Base-by-base conservation (phyloP, 148 eudicot genomes). In the Camellia sinensis region DNA sequence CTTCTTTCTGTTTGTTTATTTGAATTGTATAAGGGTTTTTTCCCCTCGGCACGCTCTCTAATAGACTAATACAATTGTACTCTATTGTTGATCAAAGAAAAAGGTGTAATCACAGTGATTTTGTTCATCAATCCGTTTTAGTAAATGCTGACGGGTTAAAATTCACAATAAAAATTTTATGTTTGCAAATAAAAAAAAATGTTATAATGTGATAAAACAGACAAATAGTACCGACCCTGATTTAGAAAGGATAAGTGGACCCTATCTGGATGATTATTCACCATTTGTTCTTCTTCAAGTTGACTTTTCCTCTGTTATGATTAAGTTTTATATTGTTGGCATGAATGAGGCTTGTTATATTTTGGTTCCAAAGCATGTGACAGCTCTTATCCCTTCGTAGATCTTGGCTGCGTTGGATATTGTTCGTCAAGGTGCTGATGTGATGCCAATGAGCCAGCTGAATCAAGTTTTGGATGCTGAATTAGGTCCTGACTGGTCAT, bases 351-450 rank as follows among this genome's bases (percentile, higher is more conserved):
- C 41, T 29, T 14, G 4, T 11, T 50, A 73, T 10, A 40, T 77
- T 74, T 63, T 73, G 37, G 46, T 73, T 73, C 59, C 73, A 10
- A 10, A 29, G 21, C 44, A 4, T 77, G 45, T 63, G 57, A 77
- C 9, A 56, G 40, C 54, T 8, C 50, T 46, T 63, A 75, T 78
- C 67, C 67, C 22, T 75, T 85, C 80, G 79, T 87, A 95, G 98
- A 92, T 96, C 80, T 79, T 96, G 83, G 91, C 94, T 81, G 99
- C 99, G 80, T 80, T 96, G 87, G 99, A 96, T 84, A 92, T 96
- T 82, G 99, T 96, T 44, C 99, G 98, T 79, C 99, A 96, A 87
- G 99, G 99, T 80, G 99, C 99, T 82, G 99, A 96, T 82, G 90
- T 91, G 82, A 94, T 96, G 99, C 99, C 99, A 61, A 89, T 84